Evolutionary conservation across 1,284 basidiomycete species (phyloP).

Genomic region (Cutaneotrichosporon dermatis): DNA sequence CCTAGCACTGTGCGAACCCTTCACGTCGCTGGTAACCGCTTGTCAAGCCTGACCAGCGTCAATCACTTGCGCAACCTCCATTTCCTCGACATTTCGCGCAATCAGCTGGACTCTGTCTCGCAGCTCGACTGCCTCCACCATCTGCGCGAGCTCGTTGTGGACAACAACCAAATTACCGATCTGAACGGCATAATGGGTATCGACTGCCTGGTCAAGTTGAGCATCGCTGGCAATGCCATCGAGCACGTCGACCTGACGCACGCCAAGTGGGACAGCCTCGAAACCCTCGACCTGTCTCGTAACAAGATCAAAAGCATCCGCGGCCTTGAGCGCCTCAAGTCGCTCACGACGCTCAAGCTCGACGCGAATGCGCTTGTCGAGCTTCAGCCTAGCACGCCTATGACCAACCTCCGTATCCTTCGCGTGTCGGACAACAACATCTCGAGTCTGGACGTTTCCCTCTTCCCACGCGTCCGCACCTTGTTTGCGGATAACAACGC

Average conservation of each 20-base stretch:
- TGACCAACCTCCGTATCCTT: constrained; percentile 71
- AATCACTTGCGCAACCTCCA: constrained; percentile 80
- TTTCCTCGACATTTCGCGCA: constrained; percentile 83
- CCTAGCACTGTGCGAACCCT: constrained; percentile 73
- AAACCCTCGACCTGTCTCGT: constrained; percentile 74
- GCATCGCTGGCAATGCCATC: constrained; percentile 72
- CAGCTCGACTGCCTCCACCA: constrained; percentile 79
- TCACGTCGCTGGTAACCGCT: constrained; percentile 72
- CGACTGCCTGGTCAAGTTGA: constrained; percentile 76
- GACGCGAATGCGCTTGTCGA: constrained; percentile 61
- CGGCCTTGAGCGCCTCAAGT: constrained; percentile 61
- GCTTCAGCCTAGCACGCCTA: constrained; percentile 36
- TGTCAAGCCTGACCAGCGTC: constrained; percentile 84
- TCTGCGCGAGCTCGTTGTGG: constrained; percentile 81
- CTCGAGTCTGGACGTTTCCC: constrained; percentile 61
- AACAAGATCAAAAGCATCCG: constrained; percentile 64
- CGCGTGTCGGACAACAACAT: constrained; percentile 80
- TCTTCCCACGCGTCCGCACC: constrained; percentile 74
- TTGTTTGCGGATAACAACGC: constrained; percentile 88
- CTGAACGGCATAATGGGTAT: constrained; percentile 72
- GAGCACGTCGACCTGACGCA: constrained; percentile 59
- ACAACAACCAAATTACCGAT: constrained; percentile 72
- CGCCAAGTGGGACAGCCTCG: constrained; percentile 72
- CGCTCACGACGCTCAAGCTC: constrained; percentile 68
- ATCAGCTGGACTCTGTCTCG: constrained; percentile 77